Conservation (phyloP, 225 moss, liverwort and hornwort species). For the Antitrichia curtipendula region DNA sequence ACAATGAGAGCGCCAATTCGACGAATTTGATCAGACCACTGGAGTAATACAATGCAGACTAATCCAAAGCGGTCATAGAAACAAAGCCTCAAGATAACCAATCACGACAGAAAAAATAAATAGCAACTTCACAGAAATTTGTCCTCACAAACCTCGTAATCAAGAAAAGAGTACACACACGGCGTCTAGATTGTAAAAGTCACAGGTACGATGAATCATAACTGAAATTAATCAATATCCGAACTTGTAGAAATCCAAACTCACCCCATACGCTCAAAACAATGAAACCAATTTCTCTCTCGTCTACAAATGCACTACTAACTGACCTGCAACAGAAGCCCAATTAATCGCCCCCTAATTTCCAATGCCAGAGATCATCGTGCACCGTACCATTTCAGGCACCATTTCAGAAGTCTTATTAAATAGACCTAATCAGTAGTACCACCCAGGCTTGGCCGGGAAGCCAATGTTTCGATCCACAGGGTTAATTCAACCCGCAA, state of each 20-base stretch:
- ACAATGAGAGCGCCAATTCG: not conserved
- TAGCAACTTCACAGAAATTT: not conserved
- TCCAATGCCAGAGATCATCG: not conserved
- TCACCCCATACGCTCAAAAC: not conserved
- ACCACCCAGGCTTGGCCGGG: not conserved
- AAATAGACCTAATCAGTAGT: not conserved
- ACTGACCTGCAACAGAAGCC: not conserved
- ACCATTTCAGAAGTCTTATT: not conserved
- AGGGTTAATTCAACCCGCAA: not conserved
- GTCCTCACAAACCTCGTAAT: not conserved
- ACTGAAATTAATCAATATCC: not conserved
- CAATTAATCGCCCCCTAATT: not conserved
- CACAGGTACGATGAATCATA: not conserved
- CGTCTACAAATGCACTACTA: not conserved
- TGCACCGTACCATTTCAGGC: not conserved
- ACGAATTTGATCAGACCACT: not conserved
- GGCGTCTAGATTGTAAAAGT: not conserved
- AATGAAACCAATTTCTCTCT: not conserved
- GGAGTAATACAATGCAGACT: not conserved
- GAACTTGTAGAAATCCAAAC: not conserved
- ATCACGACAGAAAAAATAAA: not conserved
- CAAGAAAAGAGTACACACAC: not conserved
- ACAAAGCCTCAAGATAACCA: not conserved
- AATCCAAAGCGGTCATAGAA: not conserved
- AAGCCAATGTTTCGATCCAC: not conserved